Conservation (phyloP, 2,329 filamentous ascomycete species). For the Diaporthe nobilis region DNA sequence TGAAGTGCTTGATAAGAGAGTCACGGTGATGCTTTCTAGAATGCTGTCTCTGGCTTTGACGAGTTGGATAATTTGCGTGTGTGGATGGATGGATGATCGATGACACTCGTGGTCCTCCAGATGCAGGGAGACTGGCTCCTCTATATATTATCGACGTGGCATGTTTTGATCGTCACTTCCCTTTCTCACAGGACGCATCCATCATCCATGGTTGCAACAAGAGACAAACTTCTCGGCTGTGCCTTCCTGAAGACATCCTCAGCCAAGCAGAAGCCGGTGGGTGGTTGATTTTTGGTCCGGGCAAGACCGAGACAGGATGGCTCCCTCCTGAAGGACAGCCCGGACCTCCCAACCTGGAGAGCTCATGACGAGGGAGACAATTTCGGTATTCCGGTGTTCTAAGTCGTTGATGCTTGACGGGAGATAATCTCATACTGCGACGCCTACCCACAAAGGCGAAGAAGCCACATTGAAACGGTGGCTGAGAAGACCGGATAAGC, state of each 20-base stretch:
- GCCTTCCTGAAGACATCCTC: constrained; percentile 32
- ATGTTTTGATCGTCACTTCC: constrained; percentile 30
- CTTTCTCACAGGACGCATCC: neutral
- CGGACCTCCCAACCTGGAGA: too few relatives aligned
- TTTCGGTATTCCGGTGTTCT: neutral
- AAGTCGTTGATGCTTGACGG: neutral
- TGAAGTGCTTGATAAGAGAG: neutral
- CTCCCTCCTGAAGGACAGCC: neutral
- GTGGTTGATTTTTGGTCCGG: neutral
- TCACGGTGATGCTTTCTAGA: neutral
- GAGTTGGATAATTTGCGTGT: constrained; percentile 6
- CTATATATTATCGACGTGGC: constrained; percentile 13
- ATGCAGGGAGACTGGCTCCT: neutral
- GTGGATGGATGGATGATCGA: neutral
- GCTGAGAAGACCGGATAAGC: too few relatives aligned
- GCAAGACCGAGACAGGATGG: constrained; percentile 23
- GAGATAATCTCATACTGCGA: constrained; percentile 1
- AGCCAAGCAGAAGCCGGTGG: neutral
- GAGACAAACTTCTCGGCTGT: neutral
- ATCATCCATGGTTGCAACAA: too few relatives aligned
- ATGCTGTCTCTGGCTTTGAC: neutral
- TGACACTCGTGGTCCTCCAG: neutral
- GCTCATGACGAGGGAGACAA: neutral
- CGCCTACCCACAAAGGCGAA: neutral
- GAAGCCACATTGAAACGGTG: neutral